Evolutionary conservation across 768 basidiomycete genomes (phyloP), one percentile per base, ranked within the genome.

Genomic region (Mycena rosella): DNA sequence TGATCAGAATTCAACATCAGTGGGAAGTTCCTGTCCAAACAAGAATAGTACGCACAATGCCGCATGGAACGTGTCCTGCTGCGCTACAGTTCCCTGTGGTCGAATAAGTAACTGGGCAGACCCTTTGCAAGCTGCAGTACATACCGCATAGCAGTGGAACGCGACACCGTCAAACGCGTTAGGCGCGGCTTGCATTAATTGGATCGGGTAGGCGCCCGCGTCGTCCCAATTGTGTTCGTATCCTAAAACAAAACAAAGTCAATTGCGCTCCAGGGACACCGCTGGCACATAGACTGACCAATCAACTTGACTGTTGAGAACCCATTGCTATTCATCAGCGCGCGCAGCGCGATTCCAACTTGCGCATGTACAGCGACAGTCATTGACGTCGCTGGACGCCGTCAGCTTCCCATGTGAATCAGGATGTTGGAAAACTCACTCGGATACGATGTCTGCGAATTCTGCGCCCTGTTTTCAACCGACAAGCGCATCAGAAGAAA

Each of bases 211-310:
- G 24, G 81, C 77, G 10, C 82, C 86, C 17, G 90, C 89, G 65
- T 87, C 84, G 55, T 85, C 81, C 92, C 92, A 94, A 73, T 94
- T 94, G 71, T 94, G 92, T 70, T 92, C 89, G 59, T 74, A 81
- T 29, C 80, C 73, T 77, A 49, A 15, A 34, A 22, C 27, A 49
- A 20, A 13, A 38, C 47, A 29, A 63, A 42, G 20, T 58, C 48
- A 56, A 52, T 24, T 5, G n/a, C 40, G 10, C 26, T 48, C 30
- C 36, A n/a, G 3, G 52, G 20, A 29, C 3, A 3, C 27, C 15
- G 36, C 26, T 38, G 60, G 17, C n/a, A 44, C 20, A 40, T 48
- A 20, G 20, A 26, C 51, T 65, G 42, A 71, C 91, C 92, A 36
- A 93, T 82, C 42, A 94, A 81, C 76, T 88, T 90, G 44, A 89